These are phyloP conservation scores for Paralagenidium karlingii DNA, from an alignment of 352 stramenopile species.

Conservation along the genomic window DNA sequence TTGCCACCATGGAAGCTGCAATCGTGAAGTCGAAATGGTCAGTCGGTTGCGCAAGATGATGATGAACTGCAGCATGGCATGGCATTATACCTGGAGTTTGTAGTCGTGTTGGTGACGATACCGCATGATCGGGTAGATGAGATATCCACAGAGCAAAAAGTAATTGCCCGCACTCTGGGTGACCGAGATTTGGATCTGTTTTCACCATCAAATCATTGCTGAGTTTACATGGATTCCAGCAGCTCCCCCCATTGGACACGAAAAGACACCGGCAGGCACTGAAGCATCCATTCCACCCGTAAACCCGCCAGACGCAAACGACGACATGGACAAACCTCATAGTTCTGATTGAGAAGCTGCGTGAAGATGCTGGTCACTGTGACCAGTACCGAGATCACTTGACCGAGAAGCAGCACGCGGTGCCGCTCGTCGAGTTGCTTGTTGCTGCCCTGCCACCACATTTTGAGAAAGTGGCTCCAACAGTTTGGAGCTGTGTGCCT, in stretches of 20 bases:
- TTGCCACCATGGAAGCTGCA: conserved; percentile 63
- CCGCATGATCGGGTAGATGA: conserved; percentile 26
- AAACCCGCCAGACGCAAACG: conserved; percentile 3
- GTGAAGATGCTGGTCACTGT: conserved; percentile 81
- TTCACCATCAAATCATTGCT: neutral
- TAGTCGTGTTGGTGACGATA: conserved; percentile 30
- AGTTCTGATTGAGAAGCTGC: conserved; percentile 66
- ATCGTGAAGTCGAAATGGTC: conserved; percentile 1
- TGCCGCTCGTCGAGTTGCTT: conserved; percentile 37
- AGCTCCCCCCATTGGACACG: too few species aligned
- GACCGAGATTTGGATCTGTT: conserved; percentile 57
- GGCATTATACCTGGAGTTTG: conserved; percentile 27
- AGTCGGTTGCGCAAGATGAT: conserved; percentile 1
- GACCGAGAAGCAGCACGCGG: conserved; percentile 59
- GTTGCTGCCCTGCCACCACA: too few species aligned
- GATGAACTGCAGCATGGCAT: too few species aligned
- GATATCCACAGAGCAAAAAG: conserved; percentile 43
- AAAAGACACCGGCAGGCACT: conserved; percentile 9
- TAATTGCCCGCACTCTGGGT: conserved; percentile 67
- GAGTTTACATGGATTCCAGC: too few species aligned
- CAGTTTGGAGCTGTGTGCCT: too few species aligned
- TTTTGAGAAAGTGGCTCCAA: too few species aligned
- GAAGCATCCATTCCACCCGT: conserved; percentile 1
- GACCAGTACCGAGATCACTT: conserved; percentile 85
- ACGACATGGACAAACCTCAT: too few species aligned